Conservation (phyloP, 768 basidiomycete species). For the Serpula lacrymans region DNA sequence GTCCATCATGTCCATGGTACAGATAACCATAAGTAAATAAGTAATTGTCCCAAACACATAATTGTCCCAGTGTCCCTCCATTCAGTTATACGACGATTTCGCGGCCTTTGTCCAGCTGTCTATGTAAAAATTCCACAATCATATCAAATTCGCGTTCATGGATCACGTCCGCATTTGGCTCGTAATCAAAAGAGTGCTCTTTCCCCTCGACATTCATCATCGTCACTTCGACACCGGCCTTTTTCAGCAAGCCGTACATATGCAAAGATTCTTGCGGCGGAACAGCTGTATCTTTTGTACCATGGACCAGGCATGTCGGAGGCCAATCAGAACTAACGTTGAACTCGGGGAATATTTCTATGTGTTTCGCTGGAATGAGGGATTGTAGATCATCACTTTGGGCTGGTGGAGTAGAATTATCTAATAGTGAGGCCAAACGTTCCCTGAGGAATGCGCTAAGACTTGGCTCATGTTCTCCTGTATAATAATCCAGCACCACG, state of each 20-base stretch:
- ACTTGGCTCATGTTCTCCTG: conserved; percentile 40
- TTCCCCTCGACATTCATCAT: conserved; percentile 37
- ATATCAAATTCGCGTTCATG: conserved; percentile 36
- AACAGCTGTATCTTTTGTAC: conserved; percentile 46
- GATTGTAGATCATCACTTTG: background rate
- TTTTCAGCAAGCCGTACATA: conserved; percentile 30
- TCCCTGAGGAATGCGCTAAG: conserved; percentile 32
- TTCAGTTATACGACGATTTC: too few species aligned
- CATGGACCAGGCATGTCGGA: conserved; percentile 45
- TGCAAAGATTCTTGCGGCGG: conserved; percentile 37
- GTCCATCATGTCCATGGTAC: too few species aligned
- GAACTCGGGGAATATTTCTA: conserved; percentile 46
- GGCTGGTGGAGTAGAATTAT: background rate
- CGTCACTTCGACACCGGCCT: conserved; percentile 32
- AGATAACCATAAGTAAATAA: too few species aligned
- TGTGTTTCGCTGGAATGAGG: conserved; percentile 29
- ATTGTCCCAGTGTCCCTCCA: too few species aligned
- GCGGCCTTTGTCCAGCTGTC: conserved; percentile 10
- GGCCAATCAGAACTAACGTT: conserved; percentile 38
- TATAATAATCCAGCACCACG: conserved; percentile 54
- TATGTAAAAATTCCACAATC: conserved; percentile 36
- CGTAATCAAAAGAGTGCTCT: conserved; percentile 60
- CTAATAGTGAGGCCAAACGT: background rate
- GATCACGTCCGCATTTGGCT: conserved; percentile 37
- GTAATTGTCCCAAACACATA: too few species aligned